These are phyloP conservation scores for Kodamaea suecica DNA, from an alignment of 1,139 yeast genomes.

Conservation along the genomic window DNA sequence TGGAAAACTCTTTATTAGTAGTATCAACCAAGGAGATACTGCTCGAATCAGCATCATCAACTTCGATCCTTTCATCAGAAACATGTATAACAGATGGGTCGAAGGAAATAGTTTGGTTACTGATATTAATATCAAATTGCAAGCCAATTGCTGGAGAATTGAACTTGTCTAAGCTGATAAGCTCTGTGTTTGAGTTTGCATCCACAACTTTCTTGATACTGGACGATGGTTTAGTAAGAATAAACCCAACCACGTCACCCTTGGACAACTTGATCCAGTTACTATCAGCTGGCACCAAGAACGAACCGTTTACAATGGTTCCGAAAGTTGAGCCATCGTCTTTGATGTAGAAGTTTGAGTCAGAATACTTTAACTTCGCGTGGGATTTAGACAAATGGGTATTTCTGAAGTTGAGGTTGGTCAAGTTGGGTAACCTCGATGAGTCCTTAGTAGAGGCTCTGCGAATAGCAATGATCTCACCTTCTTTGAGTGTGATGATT, in stretches of 20 bases:
- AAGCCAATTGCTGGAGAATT: conserved; percentile 25
- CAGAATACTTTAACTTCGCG: conserved; percentile 18
- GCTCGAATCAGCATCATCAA: background rate
- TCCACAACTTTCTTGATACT: conserved; percentile 18
- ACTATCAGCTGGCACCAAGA: conserved; percentile 19
- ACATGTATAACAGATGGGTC: conserved; percentile 9
- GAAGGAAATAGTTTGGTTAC: conserved; percentile 11
- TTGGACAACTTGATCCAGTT: conserved; percentile 17
- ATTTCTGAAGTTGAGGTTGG: conserved; percentile 30
- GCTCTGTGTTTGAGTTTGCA: conserved; percentile 8
- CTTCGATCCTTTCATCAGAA: conserved; percentile 4
- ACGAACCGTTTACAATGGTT: conserved; percentile 31
- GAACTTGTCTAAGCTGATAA: conserved; percentile 25
- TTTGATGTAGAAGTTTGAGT: conserved; percentile 23
- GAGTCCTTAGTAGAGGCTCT: conserved; percentile 31
- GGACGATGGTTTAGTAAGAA: conserved; percentile 30
- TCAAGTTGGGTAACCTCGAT: conserved; percentile 21
- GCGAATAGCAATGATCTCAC: conserved; percentile 18
- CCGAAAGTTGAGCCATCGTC: conserved; percentile 42
- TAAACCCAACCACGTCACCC: conserved; percentile 32
- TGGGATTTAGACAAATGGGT: conserved; percentile 37
- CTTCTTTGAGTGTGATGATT: conserved; percentile 16
- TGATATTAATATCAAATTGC: conserved; percentile 18
- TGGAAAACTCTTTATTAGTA: background rate
- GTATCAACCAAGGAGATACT: background rate